These are phyloP conservation scores for Phytopythium ostracodes DNA, from an alignment of 352 stramenopile species.

Conservation along the genomic window DNA sequence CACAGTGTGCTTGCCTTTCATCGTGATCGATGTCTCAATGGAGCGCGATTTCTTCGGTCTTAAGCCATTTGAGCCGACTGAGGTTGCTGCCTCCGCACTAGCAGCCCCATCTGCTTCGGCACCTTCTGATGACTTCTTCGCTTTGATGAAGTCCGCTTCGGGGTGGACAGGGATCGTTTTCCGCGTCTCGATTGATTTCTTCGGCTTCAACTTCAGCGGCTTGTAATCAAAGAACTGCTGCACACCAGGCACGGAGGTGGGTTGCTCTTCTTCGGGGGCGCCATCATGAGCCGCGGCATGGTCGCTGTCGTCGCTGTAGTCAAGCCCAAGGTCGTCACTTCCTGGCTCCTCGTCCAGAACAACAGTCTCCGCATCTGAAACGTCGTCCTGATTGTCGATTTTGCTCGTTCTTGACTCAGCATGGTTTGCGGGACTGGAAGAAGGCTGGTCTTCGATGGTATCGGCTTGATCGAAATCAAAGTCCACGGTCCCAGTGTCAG, in stretches of 20 bases:
- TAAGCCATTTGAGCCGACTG: constrained; percentile 41
- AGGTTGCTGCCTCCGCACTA: constrained; percentile 10
- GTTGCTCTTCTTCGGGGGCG: constrained; percentile 8
- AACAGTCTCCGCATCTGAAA: constrained; percentile 3
- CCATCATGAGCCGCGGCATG: constrained; percentile 6
- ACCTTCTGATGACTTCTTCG: constrained; percentile 2
- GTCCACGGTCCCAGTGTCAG: constrained; percentile 29
- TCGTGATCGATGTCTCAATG: constrained; percentile 25
- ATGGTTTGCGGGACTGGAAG: neutral
- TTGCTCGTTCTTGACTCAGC: neutral
- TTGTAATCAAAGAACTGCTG: constrained; percentile 38
- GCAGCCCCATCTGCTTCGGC: constrained; percentile 7
- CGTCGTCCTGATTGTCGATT: neutral
- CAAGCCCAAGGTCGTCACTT: constrained; percentile 31
- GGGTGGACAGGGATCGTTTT: constrained; percentile 28
- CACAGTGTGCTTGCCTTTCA: constrained; percentile 36
- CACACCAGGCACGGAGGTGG: constrained; percentile 15
- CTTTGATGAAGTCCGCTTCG: constrained; percentile 16
- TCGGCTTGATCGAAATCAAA: constrained; percentile 12
- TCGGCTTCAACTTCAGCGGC: constrained; percentile 25
- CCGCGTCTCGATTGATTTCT: constrained; percentile 12
- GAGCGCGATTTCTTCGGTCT: constrained; percentile 18
- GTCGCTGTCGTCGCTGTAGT: constrained; percentile 38
- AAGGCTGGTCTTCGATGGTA: neutral
- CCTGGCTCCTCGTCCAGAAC: constrained; percentile 17